Evolutionary conservation across 1,139 yeast species (phyloP), one percentile per base, ranked within the genome.

Genomic region (Blastobotrys petasosporus): DNA sequence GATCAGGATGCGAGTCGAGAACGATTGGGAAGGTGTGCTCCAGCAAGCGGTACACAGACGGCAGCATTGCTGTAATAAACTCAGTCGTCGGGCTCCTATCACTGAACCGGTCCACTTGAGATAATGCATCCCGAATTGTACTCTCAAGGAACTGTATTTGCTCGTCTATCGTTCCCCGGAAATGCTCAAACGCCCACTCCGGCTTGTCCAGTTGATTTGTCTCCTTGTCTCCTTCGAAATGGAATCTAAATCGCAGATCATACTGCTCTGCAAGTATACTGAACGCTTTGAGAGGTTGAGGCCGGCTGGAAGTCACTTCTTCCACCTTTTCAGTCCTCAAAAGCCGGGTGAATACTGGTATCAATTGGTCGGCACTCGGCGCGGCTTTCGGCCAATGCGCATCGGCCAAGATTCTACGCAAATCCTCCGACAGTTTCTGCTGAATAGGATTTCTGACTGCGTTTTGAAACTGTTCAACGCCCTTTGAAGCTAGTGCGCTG

Each of bases 181-280:
- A 62, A 55, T 76, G 85, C 29, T 69, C 69, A 50, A 82, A 73
- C n/a, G 82, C 78, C 82, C 90, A 82, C 61, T 86, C 95, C 0
- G 95, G 95, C 57, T 80, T 82, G 47, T 85, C 83, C 32, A 80
- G 63, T 48, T 81, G 74, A 56, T 83, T 84, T 0, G 94, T 84
- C 15, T 80, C 82, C 41, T 69, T 71, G 17, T 71, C 69, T 0
- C 67, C 59, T 48, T 78, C 79, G 63, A 90, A 90, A 64, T 90
- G 96, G 64, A 74, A 90, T 38, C 76, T 71, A 60, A 88, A 85
- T 48, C 92, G 74, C 11, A 76, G 62, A 20, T 69, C 70, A 47
- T 85, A 74, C 7, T 83, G 82, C 37, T 73, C 69, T 0, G 83
- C 67, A 29, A 87, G 64, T 0, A 74, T 62, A 31, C 75, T 75